phyloP scores from a whole-genome alignment of 75 land plant species.

The Chamaecyparis obtusa region DNA sequence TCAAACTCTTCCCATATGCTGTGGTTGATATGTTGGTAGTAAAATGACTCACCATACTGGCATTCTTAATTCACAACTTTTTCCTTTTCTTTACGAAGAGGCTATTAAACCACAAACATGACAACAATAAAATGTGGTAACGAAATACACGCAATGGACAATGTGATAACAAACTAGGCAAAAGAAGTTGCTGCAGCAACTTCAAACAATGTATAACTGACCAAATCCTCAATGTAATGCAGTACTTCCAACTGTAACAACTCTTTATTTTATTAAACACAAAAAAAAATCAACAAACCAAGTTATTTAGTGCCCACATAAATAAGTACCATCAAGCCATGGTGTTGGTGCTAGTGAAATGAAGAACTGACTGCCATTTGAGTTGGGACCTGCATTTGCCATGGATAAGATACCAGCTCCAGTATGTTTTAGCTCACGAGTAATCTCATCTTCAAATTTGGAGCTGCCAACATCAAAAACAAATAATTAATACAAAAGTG shows the following conservation, averaged over 20 bases:
- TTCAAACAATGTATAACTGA: neutral
- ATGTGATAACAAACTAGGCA: neutral
- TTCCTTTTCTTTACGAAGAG: neutral
- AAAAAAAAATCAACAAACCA: neutral
- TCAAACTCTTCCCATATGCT: neutral
- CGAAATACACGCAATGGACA: neutral
- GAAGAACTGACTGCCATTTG: conserved; percentile 97
- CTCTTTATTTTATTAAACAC: neutral
- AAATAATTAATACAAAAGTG: neutral
- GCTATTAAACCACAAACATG: neutral
- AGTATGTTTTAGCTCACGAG: conserved; percentile 79
- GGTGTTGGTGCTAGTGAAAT: conserved; percentile 77
- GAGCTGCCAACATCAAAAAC: conserved; percentile 30
- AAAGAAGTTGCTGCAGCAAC: neutral
- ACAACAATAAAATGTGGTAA: neutral
- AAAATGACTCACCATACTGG: neutral
- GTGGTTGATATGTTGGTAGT: neutral
- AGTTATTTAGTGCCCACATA: neutral
- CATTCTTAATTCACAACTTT: neutral
- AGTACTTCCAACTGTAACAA: neutral
- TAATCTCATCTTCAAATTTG: conserved; percentile 87
- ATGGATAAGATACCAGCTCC: conserved; percentile 93
- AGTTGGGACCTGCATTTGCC: conserved; percentile 94
- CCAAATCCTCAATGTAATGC: neutral
- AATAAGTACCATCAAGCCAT: conserved; percentile 71